phyloP scores from a whole-genome alignment of 2,329 filamentous ascomycete genomes.

The Nannizziopsis arthrosporioides region DNA sequence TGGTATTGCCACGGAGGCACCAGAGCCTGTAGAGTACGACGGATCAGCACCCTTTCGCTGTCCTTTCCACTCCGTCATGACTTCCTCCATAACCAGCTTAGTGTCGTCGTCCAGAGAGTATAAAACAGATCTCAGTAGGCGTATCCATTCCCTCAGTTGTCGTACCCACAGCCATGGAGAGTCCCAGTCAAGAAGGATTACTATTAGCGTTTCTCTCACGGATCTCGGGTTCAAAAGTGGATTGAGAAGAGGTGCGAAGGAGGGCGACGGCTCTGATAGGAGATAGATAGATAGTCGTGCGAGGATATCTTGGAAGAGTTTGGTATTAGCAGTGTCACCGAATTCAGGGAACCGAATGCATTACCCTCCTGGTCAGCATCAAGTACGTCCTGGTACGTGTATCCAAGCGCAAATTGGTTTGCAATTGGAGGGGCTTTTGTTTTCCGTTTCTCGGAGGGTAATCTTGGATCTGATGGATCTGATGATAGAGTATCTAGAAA shows the following conservation, averaged over 20 bases:
- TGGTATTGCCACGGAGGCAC: conserved; percentile 60
- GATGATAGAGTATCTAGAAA: conserved; percentile 55
- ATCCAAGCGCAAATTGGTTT: conserved; percentile 84
- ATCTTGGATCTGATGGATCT: conserved; percentile 31
- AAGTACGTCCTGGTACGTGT: conserved; percentile 89
- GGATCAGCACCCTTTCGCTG: conserved; percentile 53
- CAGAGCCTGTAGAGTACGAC: conserved; percentile 45
- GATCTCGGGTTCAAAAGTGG: conserved; percentile 75
- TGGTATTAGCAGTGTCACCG: conserved; percentile 7
- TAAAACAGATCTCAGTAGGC: conserved; percentile 66
- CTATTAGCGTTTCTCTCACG: conserved; percentile 74
- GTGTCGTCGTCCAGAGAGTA: conserved; percentile 61
- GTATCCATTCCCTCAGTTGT: conserved; percentile 79
- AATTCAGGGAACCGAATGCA: background rate
- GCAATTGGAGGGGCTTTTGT: conserved; percentile 63
- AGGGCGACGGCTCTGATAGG: conserved; percentile 69
- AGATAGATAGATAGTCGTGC: conserved; percentile 83
- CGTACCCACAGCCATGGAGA: conserved; percentile 87
- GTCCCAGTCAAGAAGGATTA: conserved; percentile 90
- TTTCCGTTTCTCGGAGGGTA: conserved; percentile 37
- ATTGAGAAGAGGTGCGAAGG: conserved; percentile 70
- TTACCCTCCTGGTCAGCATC: conserved; percentile 86
- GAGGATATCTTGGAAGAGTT: conserved; percentile 56
- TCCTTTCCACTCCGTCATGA: conserved; percentile 69
- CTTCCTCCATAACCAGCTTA: conserved; percentile 75